Conservation (phyloP, 441 rosid species). For the Melastoma candidum region DNA sequence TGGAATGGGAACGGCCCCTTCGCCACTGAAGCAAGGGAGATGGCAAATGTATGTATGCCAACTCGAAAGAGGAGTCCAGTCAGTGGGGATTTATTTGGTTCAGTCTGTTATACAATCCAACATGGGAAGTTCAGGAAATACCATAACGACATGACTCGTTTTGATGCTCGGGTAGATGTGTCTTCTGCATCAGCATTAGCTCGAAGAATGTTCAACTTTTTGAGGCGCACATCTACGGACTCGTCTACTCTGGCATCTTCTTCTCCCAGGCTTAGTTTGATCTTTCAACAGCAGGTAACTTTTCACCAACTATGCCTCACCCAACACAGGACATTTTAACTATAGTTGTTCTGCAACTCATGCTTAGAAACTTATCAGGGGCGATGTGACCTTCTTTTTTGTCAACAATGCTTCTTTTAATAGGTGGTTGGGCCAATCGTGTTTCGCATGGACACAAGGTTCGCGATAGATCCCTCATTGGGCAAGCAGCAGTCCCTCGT, state of each 20-base stretch:
- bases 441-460: constrained; percentile 53
- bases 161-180: constrained; percentile 72
- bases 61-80: constrained; percentile 40
- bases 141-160: constrained; percentile 58
- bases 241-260: constrained; percentile 27
- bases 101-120: constrained; percentile 62
- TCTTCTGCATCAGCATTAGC: constrained; percentile 54
- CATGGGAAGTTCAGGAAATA: constrained; percentile 52
- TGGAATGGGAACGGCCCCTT: constrained; percentile 27
- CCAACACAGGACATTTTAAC: too few relatives aligned
- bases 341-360: too few relatives aligned
- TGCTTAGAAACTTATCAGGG: too few relatives aligned
- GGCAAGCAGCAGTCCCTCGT: constrained; percentile 27
- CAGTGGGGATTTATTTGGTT: constrained; percentile 57
- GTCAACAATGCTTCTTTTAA: constrained; percentile 6
- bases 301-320: too few relatives aligned
- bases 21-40: constrained; percentile 17
- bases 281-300: constrained; percentile 76
- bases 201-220: constrained; percentile 28
- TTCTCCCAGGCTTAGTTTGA: constrained; percentile 61
- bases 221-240: constrained; percentile 28
- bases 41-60: constrained; percentile 10
- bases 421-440: constrained; percentile 75
- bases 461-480: constrained; percentile 29
- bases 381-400: too few relatives aligned